Evolutionary conservation across 2,329 filamentous ascomycete species (phyloP), one percentile per base, ranked within the genome.

Genomic region (Paecilomyces dactylethromorphus): DNA sequence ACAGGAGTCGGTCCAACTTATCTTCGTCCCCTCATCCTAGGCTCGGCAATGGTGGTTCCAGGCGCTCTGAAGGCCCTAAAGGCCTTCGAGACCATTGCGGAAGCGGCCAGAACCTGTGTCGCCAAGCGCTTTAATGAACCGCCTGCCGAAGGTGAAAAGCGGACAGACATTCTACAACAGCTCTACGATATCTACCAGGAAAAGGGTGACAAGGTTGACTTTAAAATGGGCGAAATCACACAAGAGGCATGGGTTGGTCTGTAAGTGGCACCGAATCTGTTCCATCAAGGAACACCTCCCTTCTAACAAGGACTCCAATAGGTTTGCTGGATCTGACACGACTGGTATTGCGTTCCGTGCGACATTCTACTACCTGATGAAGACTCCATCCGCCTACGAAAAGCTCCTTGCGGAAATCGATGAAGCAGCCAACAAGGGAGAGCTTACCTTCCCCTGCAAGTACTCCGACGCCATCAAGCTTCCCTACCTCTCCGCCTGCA

Each of bases 281-380:
- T 29, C 3, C 21, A 50, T n/a, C 56, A 56, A 29, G 39, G n/a
- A 55, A 24, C 13, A 18, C 13, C 24, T 15, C 3, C 21, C 53
- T n/a, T 24, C 54, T 35, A 22, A 39, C 10, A 52, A n/a, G 26
- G 51, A 26, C 29, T 31, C 8, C 31, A 21, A 59, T 90, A 87
- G 77, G 79, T 60, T 58, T 5, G 65, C 64, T 5, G 64, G 65
- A 4, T 57, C 57, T 3, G 64, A 67, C 54, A 64, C 64, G 1
- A 66, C 64, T 6, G 58, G 51, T 2, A 64, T 66, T 22, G 58
- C 54, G 1, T 15, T 65, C 10, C 54, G 54, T 5, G 59, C 62
- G 1, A 33, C 62, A 0, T 51, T 66, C 10, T 65, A 65, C 54
- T 60, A 58, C 21, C 56, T 65, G 0, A 56, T 63, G 13, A 59